A percentile compares a stretch with the other conserved stretches of the same genome.
Evolutionary conservation across 2,329 filamentous ascomycete species (phyloP).

Genomic region (Fusarium sp.): DNA sequence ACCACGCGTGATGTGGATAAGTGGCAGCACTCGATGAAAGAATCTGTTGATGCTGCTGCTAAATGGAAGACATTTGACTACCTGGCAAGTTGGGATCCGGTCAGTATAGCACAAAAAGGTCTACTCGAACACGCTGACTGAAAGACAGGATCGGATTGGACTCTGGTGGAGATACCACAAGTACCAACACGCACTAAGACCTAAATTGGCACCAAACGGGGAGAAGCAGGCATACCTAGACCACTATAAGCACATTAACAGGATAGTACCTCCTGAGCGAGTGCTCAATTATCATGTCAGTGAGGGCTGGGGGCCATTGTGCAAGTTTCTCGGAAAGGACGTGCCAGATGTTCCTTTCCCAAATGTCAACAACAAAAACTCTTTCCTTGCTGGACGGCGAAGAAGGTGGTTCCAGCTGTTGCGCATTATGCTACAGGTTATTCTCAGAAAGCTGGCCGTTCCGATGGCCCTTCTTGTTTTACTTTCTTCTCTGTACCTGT

Average conservation of each 20-base stretch:
- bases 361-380: neutral
- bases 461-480: neutral
- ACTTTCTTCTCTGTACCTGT: neutral
- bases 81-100: neutral
- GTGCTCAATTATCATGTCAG: neutral
- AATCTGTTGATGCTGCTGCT: neutral
- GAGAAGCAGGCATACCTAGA: neutral
- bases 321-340: neutral
- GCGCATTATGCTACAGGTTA: neutral
- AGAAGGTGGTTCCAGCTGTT: neutral
- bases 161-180: neutral
- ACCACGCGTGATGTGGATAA: neutral
- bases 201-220: neutral
- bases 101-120: rapidly evolving
- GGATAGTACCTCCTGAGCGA: neutral
- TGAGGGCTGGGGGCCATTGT: neutral
- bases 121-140: neutral
- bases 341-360: neutral
- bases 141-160: neutral
- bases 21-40: neutral
- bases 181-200: neutral
- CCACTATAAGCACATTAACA: neutral
- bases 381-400: neutral
- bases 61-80: neutral
- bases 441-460: neutral